phyloP scores from a whole-genome alignment of 306 rosid genomes.

The Glycyrrhiza uralensis region DNA sequence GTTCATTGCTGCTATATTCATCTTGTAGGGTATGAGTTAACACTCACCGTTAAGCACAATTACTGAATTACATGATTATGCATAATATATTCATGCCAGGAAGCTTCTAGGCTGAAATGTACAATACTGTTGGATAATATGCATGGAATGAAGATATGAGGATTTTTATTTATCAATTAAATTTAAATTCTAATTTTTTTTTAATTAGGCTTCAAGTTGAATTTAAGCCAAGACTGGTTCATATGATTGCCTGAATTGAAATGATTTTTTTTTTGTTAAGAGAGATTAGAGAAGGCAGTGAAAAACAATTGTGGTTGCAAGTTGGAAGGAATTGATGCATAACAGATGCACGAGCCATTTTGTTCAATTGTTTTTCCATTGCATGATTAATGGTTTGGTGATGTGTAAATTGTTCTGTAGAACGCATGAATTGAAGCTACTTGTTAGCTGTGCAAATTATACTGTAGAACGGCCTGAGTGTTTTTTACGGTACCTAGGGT shows the following conservation, averaged over 20 bases:
- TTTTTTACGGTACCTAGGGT: neutral
- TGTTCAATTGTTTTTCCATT: neutral
- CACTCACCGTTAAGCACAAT: neutral
- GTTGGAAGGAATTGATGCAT: neutral
- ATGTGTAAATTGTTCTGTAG: neutral
- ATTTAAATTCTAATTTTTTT: neutral
- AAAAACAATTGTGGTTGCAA: neutral
- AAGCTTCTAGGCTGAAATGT: neutral
- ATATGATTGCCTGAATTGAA: neutral
- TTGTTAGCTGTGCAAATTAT: neutral
- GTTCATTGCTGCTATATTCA: neutral
- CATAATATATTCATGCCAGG: neutral
- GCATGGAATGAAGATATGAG: neutral
- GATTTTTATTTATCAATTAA: neutral
- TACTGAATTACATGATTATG: slow-evolving; percentile 8
- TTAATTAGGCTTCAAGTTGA: neutral
- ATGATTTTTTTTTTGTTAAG: neutral
- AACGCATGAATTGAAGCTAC: neutral
- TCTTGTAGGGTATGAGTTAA: neutral
- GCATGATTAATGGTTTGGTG: neutral
- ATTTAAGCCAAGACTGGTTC: neutral
- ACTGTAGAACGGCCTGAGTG: neutral
- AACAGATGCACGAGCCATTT: neutral
- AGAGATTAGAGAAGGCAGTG: neutral
- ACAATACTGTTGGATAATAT: neutral